Percentiles rank a stretch among this genome's conserved stretches.
Evolutionary conservation across 768 basidiomycete genomes (phyloP).

Genomic region (Tricholoma bakamatsutake): DNA sequence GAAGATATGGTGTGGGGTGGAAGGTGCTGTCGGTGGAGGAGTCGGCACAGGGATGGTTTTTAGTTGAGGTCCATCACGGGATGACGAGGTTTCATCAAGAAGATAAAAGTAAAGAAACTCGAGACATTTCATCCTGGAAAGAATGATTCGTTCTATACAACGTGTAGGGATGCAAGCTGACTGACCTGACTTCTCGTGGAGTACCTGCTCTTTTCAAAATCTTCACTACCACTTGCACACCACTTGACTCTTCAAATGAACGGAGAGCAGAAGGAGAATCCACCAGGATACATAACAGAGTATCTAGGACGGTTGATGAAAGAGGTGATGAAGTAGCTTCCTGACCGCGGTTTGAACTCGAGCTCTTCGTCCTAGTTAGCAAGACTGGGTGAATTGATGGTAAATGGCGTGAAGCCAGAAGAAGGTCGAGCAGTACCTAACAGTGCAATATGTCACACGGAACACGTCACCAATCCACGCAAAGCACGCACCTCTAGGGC

Average conservation of each 20-base stretch:
- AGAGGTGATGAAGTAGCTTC: slow-evolving; percentile 35
- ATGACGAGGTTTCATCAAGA: slow-evolving; percentile 62
- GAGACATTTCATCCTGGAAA: slow-evolving; percentile 84
- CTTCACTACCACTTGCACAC: slow-evolving; percentile 80
- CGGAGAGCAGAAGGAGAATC: slow-evolving; percentile 74
- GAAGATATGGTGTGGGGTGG: slow-evolving; percentile 35
- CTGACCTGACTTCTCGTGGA: slow-evolving; percentile 82
- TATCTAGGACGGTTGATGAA: slow-evolving; percentile 76
- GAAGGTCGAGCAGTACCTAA: slow-evolving; percentile 66
- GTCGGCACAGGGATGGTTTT: slow-evolving; percentile 12
- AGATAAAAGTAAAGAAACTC: slow-evolving; percentile 96
- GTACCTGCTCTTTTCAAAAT: slow-evolving; percentile 82
- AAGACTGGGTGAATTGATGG: slow-evolving; percentile 19
- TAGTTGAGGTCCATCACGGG: slow-evolving; percentile 12
- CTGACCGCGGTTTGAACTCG: slow-evolving; percentile 14
- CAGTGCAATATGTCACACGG: not conserved
- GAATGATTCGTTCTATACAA: not conserved
- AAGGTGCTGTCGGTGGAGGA: slow-evolving; percentile 30
- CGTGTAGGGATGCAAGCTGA: not conserved
- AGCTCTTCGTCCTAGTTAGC: slow-evolving; percentile 21
- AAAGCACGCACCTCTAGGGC: slow-evolving; percentile 54
- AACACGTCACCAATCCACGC: slow-evolving; percentile 1
- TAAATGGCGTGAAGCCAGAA: slow-evolving; percentile 66
- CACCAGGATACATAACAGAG: slow-evolving; percentile 82
- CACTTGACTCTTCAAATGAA: slow-evolving; percentile 69